Base-by-base conservation (phyloP, 805 yeast species). In the Saturnispora dispora region DNA sequence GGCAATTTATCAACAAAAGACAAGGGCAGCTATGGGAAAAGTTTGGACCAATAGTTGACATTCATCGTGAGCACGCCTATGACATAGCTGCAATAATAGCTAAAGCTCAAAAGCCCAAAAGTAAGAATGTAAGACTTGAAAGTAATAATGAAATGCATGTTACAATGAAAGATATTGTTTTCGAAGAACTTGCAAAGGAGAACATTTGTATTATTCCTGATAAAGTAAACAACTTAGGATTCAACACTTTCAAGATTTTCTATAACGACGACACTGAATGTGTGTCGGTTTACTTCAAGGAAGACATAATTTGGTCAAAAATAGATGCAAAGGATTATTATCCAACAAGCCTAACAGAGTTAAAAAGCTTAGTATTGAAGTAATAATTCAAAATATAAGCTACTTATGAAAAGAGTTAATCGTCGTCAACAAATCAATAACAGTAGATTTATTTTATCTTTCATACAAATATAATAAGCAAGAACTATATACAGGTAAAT, bases 111-210 rank as follows among this genome's bases (percentile, higher is more conserved):
- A 5, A 10, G 27, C 10, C 13, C 5, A 11, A 27, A 13, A n/a
- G 15, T 10, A n/a, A 4, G 17, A 17, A 4, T n/a, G 5, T 22
- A 17, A 1, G 10, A 18, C 4, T 13, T 27, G 35, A 27, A 27
- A 13, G 5, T 27, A 17, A n/a, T 13, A 15, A 28, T 20, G 37
- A 45, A n/a, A 25, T 6, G 17, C 18, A 18, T 27, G 23, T 75
- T 4, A 71, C 85, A 0, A 82, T 82, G 60, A 81, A 74, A 55
- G 88, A 85, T 49, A 82, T 88, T 18, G 77, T 87, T 2, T 79
- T 75, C 49, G 78, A 78, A 2, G 77, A 70, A 58, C 88, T 96
- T 58, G 60, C 71, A 25, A 65, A 68, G 2, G 65, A 78, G 46
- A 76, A 77, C 36, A 68, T 82, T 23, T 59, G 73, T 8, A 66